These are phyloP conservation scores for Craterostigma plantagineum DNA, from an alignment of 257 asterid species.

Conservation along the genomic window DNA sequence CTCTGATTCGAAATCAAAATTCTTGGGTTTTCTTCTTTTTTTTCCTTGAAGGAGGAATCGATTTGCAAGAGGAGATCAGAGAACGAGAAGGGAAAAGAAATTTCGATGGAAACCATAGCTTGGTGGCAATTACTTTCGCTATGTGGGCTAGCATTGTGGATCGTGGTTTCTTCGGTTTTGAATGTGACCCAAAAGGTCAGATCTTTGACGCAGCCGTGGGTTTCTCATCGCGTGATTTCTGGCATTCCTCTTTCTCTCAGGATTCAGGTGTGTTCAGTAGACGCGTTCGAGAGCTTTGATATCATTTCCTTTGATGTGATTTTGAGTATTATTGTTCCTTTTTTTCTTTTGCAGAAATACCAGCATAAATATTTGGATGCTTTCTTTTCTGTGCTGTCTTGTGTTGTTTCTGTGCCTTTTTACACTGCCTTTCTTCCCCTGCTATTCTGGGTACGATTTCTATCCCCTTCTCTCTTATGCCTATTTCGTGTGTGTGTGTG, in stretches of 20 bases:
- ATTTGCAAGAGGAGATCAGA: too few relatives aligned
- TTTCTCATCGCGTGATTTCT: constrained; percentile 27
- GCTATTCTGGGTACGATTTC: constrained; percentile 72
- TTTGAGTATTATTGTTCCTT: neutral
- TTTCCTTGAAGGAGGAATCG: too few relatives aligned
- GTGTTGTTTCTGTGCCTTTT: constrained; percentile 92
- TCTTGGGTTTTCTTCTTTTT: too few relatives aligned
- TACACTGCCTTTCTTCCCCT: constrained; percentile 89
- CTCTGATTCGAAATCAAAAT: too few relatives aligned
- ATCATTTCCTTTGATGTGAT: neutral
- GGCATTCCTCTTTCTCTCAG: constrained; percentile 43
- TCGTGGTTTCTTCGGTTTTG: constrained; percentile 43
- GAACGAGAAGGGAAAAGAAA: constrained; percentile 2
- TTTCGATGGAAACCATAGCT: constrained; percentile 34
- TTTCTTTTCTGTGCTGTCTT: constrained; percentile 63
- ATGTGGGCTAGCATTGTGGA: constrained; percentile 55
- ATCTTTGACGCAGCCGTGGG: constrained; percentile 74
- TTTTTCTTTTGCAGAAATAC: constrained; percentile 47
- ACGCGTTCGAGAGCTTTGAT: constrained; percentile 3
- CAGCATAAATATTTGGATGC: constrained; percentile 50
- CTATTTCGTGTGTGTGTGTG: neutral
- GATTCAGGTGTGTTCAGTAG: constrained; percentile 53
- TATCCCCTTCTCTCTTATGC: neutral
- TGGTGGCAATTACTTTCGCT: constrained; percentile 44
- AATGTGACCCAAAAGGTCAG: constrained; percentile 54